Evolutionary conservation across 495 filamentous ascomycete species (phyloP).

Genomic region (Hypoxylon lenormandii): DNA sequence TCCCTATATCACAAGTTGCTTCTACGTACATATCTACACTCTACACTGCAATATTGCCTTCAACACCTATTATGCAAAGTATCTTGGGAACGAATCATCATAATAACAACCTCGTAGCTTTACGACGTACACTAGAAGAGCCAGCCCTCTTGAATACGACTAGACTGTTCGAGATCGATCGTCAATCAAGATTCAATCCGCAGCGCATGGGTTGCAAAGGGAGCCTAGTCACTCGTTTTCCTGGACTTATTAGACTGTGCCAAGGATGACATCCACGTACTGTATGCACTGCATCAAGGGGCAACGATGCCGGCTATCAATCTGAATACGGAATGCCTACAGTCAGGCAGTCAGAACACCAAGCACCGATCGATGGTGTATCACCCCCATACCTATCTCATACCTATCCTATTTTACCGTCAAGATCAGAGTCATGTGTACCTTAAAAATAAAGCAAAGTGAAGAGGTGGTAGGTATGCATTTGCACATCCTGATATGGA

Average conservation of each 20-base stretch:
- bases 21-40: too few relatives aligned
- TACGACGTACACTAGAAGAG: constrained; percentile 15
- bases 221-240: constrained; percentile 4
- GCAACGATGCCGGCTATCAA: constrained; percentile 7
- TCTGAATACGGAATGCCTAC: not conserved
- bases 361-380: constrained; percentile 1
- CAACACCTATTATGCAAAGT: too few relatives aligned
- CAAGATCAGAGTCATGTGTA: not conserved
- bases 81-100: too few relatives aligned
- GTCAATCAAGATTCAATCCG: constrained; percentile 42
- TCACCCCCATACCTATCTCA: constrained; percentile 1
- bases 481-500: not conserved
- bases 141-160: constrained; percentile 15
- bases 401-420: not conserved
- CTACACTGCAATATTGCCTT: too few relatives aligned
- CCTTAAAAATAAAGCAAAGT: not conserved
- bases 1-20: not conserved
- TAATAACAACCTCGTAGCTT: not conserved
- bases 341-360: not conserved
- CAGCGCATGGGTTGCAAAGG: constrained; percentile 24
- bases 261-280: not conserved
- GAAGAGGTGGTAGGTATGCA: not conserved
- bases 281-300: constrained; percentile 17
- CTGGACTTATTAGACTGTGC: constrained; percentile 16
- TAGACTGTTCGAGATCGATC: constrained; percentile 44